Evolutionary conservation across 345 rosid genomes (phyloP).

Genomic region (Pistacia integerrima): DNA sequence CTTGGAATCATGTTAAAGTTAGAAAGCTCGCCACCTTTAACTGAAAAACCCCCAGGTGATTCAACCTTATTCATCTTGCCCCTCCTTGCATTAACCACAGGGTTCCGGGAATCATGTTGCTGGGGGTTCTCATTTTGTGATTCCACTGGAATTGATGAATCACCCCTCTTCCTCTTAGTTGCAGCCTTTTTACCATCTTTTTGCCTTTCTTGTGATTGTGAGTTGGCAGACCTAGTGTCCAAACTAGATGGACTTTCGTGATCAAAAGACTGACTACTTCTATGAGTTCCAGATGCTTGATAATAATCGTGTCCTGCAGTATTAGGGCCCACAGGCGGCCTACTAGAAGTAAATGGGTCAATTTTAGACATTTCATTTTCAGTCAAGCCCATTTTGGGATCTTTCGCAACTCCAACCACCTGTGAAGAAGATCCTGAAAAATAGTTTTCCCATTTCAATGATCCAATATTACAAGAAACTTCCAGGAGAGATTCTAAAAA

Average conservation of each 20-base stretch:
- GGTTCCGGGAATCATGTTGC: conserved; percentile 16
- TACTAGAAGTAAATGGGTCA: conserved; percentile 62
- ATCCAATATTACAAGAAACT: background rate
- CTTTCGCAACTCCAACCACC: conserved; percentile 54
- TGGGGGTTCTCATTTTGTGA: conserved; percentile 41
- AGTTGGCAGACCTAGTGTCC: conserved; percentile 80
- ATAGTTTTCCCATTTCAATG: conserved; percentile 12
- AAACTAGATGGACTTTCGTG: conserved; percentile 94
- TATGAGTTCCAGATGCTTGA: conserved; percentile 72
- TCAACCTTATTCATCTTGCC: conserved; percentile 74
- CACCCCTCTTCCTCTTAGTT: conserved; percentile 80
- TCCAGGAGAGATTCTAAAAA: background rate
- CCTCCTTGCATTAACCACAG: conserved; percentile 46
- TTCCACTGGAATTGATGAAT: conserved; percentile 57
- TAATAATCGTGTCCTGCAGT: conserved; percentile 63
- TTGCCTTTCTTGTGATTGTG: conserved; percentile 83
- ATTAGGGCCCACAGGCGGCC: conserved; percentile 71
- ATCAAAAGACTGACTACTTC: conserved; percentile 74
- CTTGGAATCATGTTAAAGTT: conserved; percentile 36
- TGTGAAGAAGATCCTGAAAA: conserved; percentile 79
- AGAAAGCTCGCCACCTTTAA: conserved; percentile 40
- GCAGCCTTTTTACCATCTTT: conserved; percentile 59
- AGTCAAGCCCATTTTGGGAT: conserved; percentile 50
- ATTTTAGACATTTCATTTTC: conserved; percentile 70
- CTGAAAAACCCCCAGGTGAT: conserved; percentile 43